phyloP scores from a whole-genome alignment of 345 rosid genomes.

The Nephelium lappaceum region DNA sequence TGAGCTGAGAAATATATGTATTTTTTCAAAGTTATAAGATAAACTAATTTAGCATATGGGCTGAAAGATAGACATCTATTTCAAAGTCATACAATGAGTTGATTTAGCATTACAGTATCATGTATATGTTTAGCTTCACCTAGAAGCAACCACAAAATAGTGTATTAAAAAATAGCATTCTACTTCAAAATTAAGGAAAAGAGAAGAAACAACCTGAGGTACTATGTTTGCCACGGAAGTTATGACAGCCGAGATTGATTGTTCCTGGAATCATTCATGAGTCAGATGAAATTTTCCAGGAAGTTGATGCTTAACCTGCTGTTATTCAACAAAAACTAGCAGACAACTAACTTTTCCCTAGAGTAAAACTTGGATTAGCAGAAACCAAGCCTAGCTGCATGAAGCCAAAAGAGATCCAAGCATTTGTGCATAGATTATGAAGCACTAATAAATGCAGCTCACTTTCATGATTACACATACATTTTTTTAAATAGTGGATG shows the following conservation, averaged over 20 bases:
- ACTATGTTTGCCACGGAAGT: constrained; percentile 86
- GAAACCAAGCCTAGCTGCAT: not conserved
- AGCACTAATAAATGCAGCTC: constrained; percentile 7
- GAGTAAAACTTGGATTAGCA: not conserved
- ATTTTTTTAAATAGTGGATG: not conserved
- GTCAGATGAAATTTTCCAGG: constrained; percentile 13
- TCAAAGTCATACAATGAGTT: not conserved
- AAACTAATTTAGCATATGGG: not conserved
- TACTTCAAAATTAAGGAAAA: constrained; percentile 15
- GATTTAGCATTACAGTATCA: not conserved
- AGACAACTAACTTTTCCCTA: not conserved
- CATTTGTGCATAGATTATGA: not conserved
- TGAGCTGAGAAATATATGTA: not conserved
- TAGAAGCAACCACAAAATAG: not conserved
- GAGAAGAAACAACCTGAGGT: constrained; percentile 67
- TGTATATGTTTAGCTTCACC: not conserved
- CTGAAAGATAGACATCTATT: not conserved
- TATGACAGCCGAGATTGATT: constrained; percentile 84
- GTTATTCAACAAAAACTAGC: not conserved
- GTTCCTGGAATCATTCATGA: constrained; percentile 55
- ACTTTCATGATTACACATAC: constrained; percentile 1
- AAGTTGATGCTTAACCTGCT: not conserved
- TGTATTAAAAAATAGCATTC: not conserved
- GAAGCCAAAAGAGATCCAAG: not conserved
- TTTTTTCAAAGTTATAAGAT: not conserved